Evolutionary conservation across 2,329 filamentous ascomycete genomes (phyloP), one percentile per base, ranked within the genome.

Genomic region (Paracoccidioides lutzii): DNA sequence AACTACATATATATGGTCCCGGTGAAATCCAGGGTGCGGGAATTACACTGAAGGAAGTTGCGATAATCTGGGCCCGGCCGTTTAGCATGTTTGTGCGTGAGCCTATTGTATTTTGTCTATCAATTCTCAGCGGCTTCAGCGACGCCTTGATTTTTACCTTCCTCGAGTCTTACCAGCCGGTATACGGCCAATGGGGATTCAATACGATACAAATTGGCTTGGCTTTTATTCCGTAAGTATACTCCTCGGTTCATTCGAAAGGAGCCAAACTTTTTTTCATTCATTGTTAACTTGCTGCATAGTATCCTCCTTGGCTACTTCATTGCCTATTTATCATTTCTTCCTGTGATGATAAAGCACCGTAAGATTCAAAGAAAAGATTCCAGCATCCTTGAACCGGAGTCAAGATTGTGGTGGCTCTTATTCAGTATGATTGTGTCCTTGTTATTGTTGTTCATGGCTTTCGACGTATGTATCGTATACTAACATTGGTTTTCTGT

Each of bases 121-220:
- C 81, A 0, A 71, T 84, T 2, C 75, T 85, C n/a, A 80, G 76
- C 45, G 82, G 82, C 2, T 84, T 85, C 70, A 78, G 76, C 56
- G 82, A 85, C 58, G 78, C 81, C 0, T 72, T 85, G 28, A 84
- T 85, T 63, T 85, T 84, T 69, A 82, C 80, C 66, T 83, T 83
- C 67, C 76, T 85, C 40, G 79, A 84, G 62, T 81, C 79, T 0
- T 84, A 82, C 62, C 69, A 72, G 0, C 73, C 78, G 0, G 82
- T 85, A 6, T 82, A 81, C 60, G 69, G 74, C 55, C 75, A 83
- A 37, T 85, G 81, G 80, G 60, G 73, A 5, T 85, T 85, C 65
- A 67, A 66, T 2, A 72, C 70, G 12, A 68, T 78, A 30, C 67
- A 71, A 2, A 69, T 73, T 35, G 78, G 77, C 7, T 70, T 81